A percentile compares a stretch with the other conserved stretches of the same genome.
phyloP scores from a whole-genome alignment of 495 filamentous ascomycete genomes.

The Alectoria sarmentosa region DNA sequence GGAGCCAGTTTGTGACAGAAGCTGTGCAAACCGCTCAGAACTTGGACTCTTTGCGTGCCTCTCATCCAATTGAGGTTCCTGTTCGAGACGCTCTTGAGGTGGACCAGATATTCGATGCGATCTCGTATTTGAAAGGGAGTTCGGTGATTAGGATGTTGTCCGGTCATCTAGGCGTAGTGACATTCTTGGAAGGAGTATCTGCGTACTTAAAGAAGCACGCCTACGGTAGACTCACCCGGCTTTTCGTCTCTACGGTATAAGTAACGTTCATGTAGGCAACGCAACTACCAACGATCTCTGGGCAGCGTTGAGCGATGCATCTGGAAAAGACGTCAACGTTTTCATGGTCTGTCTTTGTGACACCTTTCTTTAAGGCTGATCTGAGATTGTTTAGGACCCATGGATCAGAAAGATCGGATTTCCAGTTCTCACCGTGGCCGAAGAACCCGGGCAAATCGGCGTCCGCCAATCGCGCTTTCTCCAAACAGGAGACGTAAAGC shows the following conservation, averaged over 20 bases:
- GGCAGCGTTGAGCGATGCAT: slow-evolving; percentile 81
- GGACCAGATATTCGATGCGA: slow-evolving; percentile 93
- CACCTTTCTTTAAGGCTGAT: neutral
- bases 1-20: slow-evolving; percentile 78
- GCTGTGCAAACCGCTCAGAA: slow-evolving; percentile 84
- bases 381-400: slow-evolving; percentile 42
- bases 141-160: slow-evolving; percentile 93
- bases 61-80: slow-evolving; percentile 91
- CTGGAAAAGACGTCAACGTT: slow-evolving; percentile 74
- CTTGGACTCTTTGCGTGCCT: slow-evolving; percentile 80
- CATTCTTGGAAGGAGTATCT: slow-evolving; percentile 81
- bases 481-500: slow-evolving; percentile 81
- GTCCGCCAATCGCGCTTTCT: slow-evolving; percentile 84
- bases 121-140: slow-evolving; percentile 93
- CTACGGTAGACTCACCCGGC: slow-evolving; percentile 45
- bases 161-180: slow-evolving; percentile 73
- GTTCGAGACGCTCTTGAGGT: slow-evolving; percentile 77
- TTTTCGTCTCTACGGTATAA: neutral
- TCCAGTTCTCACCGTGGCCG: slow-evolving; percentile 77
- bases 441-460: slow-evolving; percentile 72
- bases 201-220: slow-evolving; percentile 80
- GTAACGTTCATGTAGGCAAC: slow-evolving; percentile 40
- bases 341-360: slow-evolving; percentile 58
- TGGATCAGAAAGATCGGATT: slow-evolving; percentile 96
- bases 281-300: slow-evolving; percentile 91